phyloP scores from a whole-genome alignment of 148 eudicot species.

The Rhododendron vialii region DNA sequence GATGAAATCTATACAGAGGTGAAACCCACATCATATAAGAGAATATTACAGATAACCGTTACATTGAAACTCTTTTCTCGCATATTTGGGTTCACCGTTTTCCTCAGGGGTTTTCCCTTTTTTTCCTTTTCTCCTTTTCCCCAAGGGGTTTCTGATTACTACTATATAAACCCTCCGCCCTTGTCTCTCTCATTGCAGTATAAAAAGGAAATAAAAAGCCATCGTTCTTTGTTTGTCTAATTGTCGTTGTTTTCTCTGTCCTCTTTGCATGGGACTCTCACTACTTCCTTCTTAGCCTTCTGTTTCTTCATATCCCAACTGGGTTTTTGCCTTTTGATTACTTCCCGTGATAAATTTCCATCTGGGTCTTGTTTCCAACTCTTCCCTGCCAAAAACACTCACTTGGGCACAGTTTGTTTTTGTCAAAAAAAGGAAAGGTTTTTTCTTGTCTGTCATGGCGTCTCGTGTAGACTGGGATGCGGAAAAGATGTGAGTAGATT shows the following conservation, averaged over 20 bases:
- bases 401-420: not conserved
- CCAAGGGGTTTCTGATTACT: not conserved
- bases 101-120: not conserved
- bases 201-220: not conserved
- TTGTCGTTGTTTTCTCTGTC: conserved; percentile 19
- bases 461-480: conserved; percentile 25
- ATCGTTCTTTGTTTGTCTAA: not conserved
- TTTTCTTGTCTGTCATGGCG: conserved; percentile 16
- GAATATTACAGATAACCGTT: too few species aligned
- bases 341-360: not conserved
- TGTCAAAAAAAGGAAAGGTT: not conserved
- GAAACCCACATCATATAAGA: too few species aligned
- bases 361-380: conserved; percentile 7
- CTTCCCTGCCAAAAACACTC: not conserved
- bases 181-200: not conserved
- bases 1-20: too few species aligned
- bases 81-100: not conserved
- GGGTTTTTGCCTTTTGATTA: not conserved
- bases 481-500: conserved; percentile 28
- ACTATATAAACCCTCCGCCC: not conserved
- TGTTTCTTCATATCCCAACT: not conserved
- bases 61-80: too few species aligned
- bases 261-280: conserved; percentile 38
- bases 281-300: conserved; percentile 14
- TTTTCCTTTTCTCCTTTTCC: not conserved